Conservation (phyloP, 768 basidiomycete genomes). For the Hydnomerulius pinastri region DNA sequence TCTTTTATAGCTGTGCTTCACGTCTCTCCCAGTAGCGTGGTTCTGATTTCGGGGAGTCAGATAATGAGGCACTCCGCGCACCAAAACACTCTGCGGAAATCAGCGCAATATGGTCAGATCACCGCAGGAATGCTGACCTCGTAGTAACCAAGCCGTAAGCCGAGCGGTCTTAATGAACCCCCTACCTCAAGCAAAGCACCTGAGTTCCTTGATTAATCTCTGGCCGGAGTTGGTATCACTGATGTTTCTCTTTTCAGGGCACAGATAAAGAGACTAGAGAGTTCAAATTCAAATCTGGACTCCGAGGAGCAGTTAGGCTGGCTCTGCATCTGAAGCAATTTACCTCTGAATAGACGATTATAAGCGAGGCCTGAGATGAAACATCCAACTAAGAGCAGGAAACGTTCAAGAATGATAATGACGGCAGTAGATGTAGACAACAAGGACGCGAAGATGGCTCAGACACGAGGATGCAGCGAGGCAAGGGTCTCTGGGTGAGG, state of each 20-base stretch:
- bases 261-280: constrained; percentile 11
- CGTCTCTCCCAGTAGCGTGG: no score
- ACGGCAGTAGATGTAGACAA: constrained; percentile 24
- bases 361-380: constrained; percentile 1
- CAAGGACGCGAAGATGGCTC: constrained; percentile 12
- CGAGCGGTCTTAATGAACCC: constrained; percentile 12
- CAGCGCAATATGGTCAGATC: constrained; percentile 29
- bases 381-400: constrained; percentile 26
- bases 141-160: constrained; percentile 4
- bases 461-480: constrained; percentile 20
- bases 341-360: constrained; percentile 7
- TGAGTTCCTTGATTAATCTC: constrained; percentile 30
- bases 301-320: constrained; percentile 14
- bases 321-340: constrained; percentile 20
- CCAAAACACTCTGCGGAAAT: constrained; percentile 19
- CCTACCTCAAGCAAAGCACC: constrained; percentile 26
- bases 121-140: constrained; percentile 27
- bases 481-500: constrained; percentile 11
- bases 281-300: constrained; percentile 29
- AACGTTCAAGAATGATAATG: constrained; percentile 12
- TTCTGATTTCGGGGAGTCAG: no score
- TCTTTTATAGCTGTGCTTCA: background rate
- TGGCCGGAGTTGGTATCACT: constrained; percentile 11
- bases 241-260: constrained; percentile 27
- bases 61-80: constrained; percentile 17